Conservation (phyloP, 2,329 filamentous ascomycete genomes). For the Cladosporium colombiae region DNA sequence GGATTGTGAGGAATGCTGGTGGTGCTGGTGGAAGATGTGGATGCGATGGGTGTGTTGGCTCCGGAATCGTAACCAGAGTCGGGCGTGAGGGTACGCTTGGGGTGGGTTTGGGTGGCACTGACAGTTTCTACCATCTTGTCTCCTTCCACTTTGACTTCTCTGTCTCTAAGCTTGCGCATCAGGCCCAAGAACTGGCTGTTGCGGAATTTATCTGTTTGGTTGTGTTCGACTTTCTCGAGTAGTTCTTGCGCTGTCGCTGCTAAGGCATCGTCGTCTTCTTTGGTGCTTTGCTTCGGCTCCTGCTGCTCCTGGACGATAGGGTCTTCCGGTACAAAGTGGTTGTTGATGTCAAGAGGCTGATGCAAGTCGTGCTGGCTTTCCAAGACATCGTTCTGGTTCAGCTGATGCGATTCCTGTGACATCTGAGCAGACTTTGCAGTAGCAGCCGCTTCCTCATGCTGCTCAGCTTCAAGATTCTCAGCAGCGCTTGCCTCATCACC, state of each 20-base stretch:
- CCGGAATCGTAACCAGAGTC: constrained; percentile 28
- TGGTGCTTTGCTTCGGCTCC: constrained; percentile 19
- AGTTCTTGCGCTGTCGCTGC: constrained; percentile 71
- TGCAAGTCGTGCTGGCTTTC: not conserved
- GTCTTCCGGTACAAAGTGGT: not conserved
- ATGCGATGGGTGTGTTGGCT: constrained; percentile 19
- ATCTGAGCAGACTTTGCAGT: not conserved
- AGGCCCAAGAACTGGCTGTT: constrained; percentile 74
- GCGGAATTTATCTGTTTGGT: constrained; percentile 73
- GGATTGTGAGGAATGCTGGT: constrained; percentile 16
- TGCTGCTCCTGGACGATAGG: not conserved
- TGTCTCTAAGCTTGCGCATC: constrained; percentile 73
- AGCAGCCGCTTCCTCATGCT: not conserved
- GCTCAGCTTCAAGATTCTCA: not conserved
- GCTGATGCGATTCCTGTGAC: constrained; percentile 10
- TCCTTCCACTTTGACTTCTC: constrained; percentile 71
- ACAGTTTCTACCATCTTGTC: constrained; percentile 63
- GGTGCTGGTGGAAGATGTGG: constrained; percentile 7
- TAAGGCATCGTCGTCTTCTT: constrained; percentile 64
- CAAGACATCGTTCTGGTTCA: constrained; percentile 4
- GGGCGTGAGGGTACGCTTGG: constrained; percentile 23
- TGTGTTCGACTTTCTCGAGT: constrained; percentile 66
- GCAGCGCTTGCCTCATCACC: not conserved
- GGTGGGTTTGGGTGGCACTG: constrained; percentile 32
- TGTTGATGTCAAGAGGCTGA: not conserved